phyloP scores from a whole-genome alignment of 148 eudicot genomes.

The Silene latifolia region DNA sequence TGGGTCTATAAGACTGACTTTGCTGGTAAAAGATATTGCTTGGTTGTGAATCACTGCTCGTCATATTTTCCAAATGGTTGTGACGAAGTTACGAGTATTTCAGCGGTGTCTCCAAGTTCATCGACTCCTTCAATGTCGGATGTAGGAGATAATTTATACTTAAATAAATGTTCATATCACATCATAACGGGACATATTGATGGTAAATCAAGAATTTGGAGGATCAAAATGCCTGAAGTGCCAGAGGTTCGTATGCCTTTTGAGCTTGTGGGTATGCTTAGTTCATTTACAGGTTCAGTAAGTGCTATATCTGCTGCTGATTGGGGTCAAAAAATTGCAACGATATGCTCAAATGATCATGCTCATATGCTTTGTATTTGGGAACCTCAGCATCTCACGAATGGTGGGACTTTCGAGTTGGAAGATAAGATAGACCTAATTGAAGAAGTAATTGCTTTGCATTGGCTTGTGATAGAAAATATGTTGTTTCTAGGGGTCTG shows the following conservation, averaged over 20 bases:
- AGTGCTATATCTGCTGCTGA: conserved; percentile 50
- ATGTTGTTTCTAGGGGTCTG: conserved; percentile 75
- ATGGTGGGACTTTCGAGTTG: conserved; percentile 53
- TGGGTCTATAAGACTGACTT: conserved; percentile 44
- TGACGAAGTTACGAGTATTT: conserved; percentile 55
- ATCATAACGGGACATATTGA: conserved; percentile 68
- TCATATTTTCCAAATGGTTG: conserved; percentile 52
- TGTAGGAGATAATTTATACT: conserved; percentile 30
- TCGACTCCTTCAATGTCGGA: conserved; percentile 21
- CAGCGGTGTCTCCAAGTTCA: conserved; percentile 44
- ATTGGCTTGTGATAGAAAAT: conserved; percentile 67
- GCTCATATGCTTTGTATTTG: conserved; percentile 51
- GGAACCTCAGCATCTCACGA: conserved; percentile 51
- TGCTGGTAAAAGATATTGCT: conserved; percentile 51
- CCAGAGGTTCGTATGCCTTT: conserved; percentile 40
- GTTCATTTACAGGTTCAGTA: conserved; percentile 53
- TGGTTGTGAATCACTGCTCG: conserved; percentile 52
- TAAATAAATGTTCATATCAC: conserved; percentile 50
- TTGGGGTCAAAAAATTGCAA: conserved; percentile 78
- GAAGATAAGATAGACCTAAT: conserved; percentile 60
- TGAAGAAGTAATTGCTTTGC: conserved; percentile 48
- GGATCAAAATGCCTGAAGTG: conserved; percentile 39
- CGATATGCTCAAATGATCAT: conserved; percentile 35
- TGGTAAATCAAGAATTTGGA: conserved; percentile 86
- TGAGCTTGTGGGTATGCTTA: conserved; percentile 81